Conservation (phyloP, 148 eudicot genomes). For the Nepenthes mirabilis region DNA sequence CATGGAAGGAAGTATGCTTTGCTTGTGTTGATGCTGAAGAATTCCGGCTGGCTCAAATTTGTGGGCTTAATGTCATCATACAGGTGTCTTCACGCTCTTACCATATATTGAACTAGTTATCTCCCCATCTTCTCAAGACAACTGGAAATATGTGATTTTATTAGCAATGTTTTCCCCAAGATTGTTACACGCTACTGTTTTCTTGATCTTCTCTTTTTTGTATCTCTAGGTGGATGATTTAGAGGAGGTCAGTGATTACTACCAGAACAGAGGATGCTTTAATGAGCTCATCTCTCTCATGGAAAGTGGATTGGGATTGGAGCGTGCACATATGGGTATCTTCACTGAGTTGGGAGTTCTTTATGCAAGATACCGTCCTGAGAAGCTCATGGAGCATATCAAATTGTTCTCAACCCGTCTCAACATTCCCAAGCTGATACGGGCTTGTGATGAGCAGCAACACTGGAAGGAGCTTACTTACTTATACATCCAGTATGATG, state of each 20-base stretch:
- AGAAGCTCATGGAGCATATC: constrained; percentile 99
- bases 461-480: constrained; percentile 97
- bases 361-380: constrained; percentile 91
- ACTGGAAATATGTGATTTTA: too few relatives aligned
- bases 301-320: constrained; percentile 98
- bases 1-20: constrained; percentile 98
- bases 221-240: constrained; percentile 87
- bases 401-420: constrained; percentile 94
- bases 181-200: background rate
- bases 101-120: too few relatives aligned
- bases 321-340: constrained; percentile 99
- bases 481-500: constrained; percentile 87
- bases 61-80: constrained; percentile 90
- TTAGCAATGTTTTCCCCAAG: constrained; percentile 40
- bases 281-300: constrained; percentile 88
- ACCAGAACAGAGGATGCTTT: constrained; percentile 97
- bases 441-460: constrained; percentile 97
- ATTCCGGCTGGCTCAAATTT: constrained; percentile 95
- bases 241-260: constrained; percentile 94
- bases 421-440: constrained; percentile 91
- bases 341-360: constrained; percentile 94
- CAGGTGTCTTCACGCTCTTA: constrained; percentile 30
- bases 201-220: background rate
- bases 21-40: constrained; percentile 99
- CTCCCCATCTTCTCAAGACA: too few relatives aligned